A percentile compares a stretch with the other conserved stretches of the same genome.
These are phyloP conservation scores for Kwoniella bestiolae DNA, from an alignment of 768 basidiomycete genomes.

Conservation along the genomic window DNA sequence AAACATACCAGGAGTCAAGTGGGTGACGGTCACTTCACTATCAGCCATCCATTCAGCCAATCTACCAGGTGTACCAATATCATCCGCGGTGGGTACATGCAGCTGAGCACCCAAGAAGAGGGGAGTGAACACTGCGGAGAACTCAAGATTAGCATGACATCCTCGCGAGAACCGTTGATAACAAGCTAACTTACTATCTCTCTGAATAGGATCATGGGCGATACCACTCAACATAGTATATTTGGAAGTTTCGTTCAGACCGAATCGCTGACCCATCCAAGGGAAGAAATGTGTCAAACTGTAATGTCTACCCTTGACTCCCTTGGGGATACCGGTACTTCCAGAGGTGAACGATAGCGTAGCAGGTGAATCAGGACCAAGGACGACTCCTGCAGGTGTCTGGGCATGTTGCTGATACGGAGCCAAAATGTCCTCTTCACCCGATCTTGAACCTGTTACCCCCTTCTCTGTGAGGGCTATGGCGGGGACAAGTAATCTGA, in stretches of 20 bases:
- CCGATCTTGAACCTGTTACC: slow-evolving; percentile 64
- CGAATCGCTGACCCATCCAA: slow-evolving; percentile 94
- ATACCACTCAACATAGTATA: slow-evolving; percentile 99
- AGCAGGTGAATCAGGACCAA: slow-evolving; percentile 94
- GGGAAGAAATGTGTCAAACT: slow-evolving; percentile 99
- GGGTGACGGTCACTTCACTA: slow-evolving; percentile 88
- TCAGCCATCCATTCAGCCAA: slow-evolving; percentile 99
- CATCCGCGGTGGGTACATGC: slow-evolving; percentile 93
- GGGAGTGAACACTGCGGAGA: slow-evolving; percentile 87
- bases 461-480: slow-evolving; percentile 74
- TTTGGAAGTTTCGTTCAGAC: slow-evolving; percentile 71
- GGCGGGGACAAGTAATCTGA: slow-evolving; percentile 89
- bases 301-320: slow-evolving; percentile 93
- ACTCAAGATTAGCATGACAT: slow-evolving; percentile 7
- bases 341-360: slow-evolving; percentile 97
- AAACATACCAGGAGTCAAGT: slow-evolving; percentile 77
- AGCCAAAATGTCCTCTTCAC: slow-evolving; percentile 66
- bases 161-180: no score
- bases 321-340: slow-evolving; percentile 96
- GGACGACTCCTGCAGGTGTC: slow-evolving; percentile 75
- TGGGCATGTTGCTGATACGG: slow-evolving; percentile 64
- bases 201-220: slow-evolving; percentile 97
- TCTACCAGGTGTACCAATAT: slow-evolving; percentile 94
- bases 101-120: slow-evolving; percentile 95
- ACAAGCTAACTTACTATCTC: slow-evolving; percentile 78